These are phyloP conservation scores for Botrytis paeoniae DNA, from an alignment of 2,329 filamentous ascomycete species.

Conservation along the genomic window DNA sequence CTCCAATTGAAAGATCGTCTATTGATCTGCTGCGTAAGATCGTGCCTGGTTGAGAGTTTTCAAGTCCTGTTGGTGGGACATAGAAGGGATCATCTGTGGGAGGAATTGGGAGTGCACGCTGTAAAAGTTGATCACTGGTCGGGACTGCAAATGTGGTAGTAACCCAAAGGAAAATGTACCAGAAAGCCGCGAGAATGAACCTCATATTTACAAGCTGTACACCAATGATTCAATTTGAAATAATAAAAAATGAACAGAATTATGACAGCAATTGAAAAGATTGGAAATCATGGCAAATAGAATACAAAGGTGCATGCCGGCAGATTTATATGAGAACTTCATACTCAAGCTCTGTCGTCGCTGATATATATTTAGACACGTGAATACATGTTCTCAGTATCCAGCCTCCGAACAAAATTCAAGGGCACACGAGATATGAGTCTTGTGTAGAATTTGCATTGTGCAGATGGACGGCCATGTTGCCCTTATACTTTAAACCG, in stretches of 20 bases:
- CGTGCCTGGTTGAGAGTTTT: conserved; percentile 36
- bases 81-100: conserved; percentile 42
- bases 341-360: background rate
- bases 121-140: background rate
- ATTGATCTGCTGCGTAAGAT: conserved; percentile 34
- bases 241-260: background rate
- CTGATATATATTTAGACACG: background rate
- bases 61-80: conserved; percentile 35
- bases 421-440: background rate
- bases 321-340: conserved; percentile 2
- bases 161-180: background rate
- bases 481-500: background rate
- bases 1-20: conserved; percentile 34
- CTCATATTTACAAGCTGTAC: background rate
- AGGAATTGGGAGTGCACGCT: conserved; percentile 26
- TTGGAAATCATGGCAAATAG: background rate
- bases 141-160: background rate
- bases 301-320: background rate
- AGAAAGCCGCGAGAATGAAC: background rate
- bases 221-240: too few species aligned
- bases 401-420: background rate
- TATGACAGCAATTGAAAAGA: background rate
- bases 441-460: background rate
- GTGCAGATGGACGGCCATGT: background rate
- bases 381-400: background rate